phyloP scores from a whole-genome alignment of 1,284 basidiomycete genomes.

The Apiotrichum porosum region DNA sequence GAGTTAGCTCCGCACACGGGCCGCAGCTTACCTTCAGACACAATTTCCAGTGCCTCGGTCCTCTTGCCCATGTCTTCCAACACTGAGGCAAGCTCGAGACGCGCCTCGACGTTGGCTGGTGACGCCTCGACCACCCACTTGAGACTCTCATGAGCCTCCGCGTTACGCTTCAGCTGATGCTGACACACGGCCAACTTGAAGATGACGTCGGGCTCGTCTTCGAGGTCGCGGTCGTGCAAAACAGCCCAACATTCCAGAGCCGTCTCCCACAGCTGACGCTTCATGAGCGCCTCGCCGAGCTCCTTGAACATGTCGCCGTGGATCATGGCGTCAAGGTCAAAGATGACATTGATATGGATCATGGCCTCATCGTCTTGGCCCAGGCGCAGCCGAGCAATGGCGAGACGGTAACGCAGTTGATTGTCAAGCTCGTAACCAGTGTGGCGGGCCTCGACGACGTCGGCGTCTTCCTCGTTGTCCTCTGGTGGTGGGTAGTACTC shows the following conservation, averaged over 20 bases:
- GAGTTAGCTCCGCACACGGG: neutral
- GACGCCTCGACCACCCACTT: slow-evolving; percentile 71
- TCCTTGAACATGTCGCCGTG: slow-evolving; percentile 74
- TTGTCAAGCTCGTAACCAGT: slow-evolving; percentile 62
- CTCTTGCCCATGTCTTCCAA: slow-evolving; percentile 75
- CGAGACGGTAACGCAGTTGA: slow-evolving; percentile 79
- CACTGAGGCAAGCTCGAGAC: slow-evolving; percentile 82
- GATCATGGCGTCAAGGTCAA: slow-evolving; percentile 65
- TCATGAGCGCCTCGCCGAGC: slow-evolving; percentile 78
- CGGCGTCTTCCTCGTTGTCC: slow-evolving; percentile 31
- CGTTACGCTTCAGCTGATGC: slow-evolving; percentile 64
- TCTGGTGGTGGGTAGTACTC: slow-evolving; percentile 64
- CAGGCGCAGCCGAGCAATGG: slow-evolving; percentile 74
- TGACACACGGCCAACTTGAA: slow-evolving; percentile 65
- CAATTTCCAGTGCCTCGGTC: slow-evolving; percentile 73
- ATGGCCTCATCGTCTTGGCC: slow-evolving; percentile 76
- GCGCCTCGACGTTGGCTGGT: slow-evolving; percentile 69
- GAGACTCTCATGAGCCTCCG: slow-evolving; percentile 74
- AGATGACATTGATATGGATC: slow-evolving; percentile 71
- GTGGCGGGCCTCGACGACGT: slow-evolving; percentile 36
- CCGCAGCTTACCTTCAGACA: slow-evolving; percentile 65
- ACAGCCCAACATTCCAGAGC: slow-evolving; percentile 73
- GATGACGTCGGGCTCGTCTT: slow-evolving; percentile 26
- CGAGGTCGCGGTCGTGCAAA: slow-evolving; percentile 58
- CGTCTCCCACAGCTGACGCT: slow-evolving; percentile 64